These are phyloP conservation scores for Aspergillus niger DNA, from an alignment of 2,329 filamentous ascomycete genomes.

Conservation along the genomic window DNA sequence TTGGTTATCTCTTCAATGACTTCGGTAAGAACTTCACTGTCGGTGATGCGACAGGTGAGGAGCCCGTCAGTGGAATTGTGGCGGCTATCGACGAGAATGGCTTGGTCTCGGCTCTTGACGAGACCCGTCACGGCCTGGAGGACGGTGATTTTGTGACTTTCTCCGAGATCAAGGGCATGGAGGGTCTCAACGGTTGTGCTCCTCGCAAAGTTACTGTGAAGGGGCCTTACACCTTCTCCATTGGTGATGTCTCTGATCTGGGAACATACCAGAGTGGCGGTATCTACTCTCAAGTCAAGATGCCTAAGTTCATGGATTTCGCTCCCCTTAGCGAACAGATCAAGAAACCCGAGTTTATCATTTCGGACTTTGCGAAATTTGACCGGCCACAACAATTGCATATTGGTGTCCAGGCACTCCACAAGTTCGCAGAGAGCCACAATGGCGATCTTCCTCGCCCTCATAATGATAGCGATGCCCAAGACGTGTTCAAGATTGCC, in stretches of 20 bases:
- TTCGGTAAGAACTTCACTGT: conserved; percentile 94
- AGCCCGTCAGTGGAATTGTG: conserved; percentile 81
- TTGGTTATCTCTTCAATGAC: conserved; percentile 95
- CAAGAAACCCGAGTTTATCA: conserved; percentile 82
- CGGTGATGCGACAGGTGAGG: conserved; percentile 87
- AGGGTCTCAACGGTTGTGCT: conserved; percentile 76
- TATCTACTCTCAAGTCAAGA: conserved; percentile 94
- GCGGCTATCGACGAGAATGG: conserved; percentile 88
- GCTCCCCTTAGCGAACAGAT: conserved; percentile 76
- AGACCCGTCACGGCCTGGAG: conserved; percentile 90
- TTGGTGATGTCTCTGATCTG: conserved; percentile 85
- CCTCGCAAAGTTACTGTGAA: conserved; percentile 92
- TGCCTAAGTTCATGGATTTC: conserved; percentile 92
- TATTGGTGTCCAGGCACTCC: conserved; percentile 86
- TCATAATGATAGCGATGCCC: conserved; percentile 81
- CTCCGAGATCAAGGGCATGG: conserved; percentile 89
- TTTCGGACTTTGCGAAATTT: conserved; percentile 97
- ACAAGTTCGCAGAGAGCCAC: conserved; percentile 77
- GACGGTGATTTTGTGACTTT: conserved; percentile 98
- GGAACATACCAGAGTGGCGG: conserved; percentile 87
- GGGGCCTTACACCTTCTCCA: conserved; percentile 95
- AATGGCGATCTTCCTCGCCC: conserved; percentile 73
- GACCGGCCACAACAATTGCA: conserved; percentile 92
- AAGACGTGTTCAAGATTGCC: conserved; percentile 73
- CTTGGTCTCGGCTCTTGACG: conserved; percentile 87